Evolutionary conservation across 108 stramenopile genomes (phyloP), one percentile per base, ranked within the genome.

Genomic region (Bacterosira constricta): DNA sequence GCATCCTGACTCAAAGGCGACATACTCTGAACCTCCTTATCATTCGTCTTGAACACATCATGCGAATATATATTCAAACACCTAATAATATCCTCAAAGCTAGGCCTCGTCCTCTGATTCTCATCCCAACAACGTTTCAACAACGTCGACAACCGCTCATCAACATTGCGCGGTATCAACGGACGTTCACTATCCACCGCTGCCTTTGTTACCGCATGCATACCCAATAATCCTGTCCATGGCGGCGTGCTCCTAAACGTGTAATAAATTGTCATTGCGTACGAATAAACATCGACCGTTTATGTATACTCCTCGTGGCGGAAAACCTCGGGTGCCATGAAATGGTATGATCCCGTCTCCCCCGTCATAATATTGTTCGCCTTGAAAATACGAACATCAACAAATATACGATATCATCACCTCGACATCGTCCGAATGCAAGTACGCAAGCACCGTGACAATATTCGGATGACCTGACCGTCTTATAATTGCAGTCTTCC

Each of bases 271-370:
- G 94, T 94, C 90, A 96, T 92, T 23, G 88, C 89, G 56, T 84
- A 96, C 5, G 87, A 88, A 65, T 96, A 96, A 0, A 96, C 81
- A 67, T 96, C 96, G 23, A 96, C 93, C 8, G 87, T 86, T 75
- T 94, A 90, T 35, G 87, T 87, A 74, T 96, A 96, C 18, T 83
- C 70, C 65, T 93, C 84, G 52, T 89, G 91, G 2, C 82, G 76
- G 65, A 84, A 93, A 8, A 94, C 89, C 61, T 96, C 96, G 8
- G 93, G 93, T 8, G 96, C 95, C 92, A 94, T 89, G 63, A 90
- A 92, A 44, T 90, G 86, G 49, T 90, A 95, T 6, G 83, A 84
- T 32, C 93, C 93, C 2, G 93, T 92, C 70, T 91, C 90, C 8
- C 93, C 93, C 5, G 93, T 95, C 89, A 95, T 91, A 36, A 94